Evolutionary conservation across 345 rosid genomes (phyloP), one percentile per base, ranked within the genome.

Genomic region (Toxicodendron radicans): DNA sequence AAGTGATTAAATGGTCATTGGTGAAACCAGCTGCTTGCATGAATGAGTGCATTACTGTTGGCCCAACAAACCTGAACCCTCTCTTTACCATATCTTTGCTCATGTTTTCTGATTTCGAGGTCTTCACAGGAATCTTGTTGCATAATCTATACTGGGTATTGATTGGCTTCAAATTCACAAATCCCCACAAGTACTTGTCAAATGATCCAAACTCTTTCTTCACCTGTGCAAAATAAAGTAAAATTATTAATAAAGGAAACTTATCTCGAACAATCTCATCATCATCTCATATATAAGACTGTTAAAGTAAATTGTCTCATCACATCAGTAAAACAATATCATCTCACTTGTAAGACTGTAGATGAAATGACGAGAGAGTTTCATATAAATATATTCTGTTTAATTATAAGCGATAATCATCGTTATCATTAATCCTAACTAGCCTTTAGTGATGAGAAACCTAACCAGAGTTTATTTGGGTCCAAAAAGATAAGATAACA

Each of bases 21-120:
- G 84, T 79, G 66, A 89, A 85, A 33, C 90, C 94, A 45, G 87
- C 87, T 14, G 91, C 91, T 84, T 89, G 91, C 90, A 89, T 87
- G 70, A 87, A 87, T 35, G 89, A 89, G 75, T 86, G 79, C n/a
- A 86, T 83, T 24, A 86, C 84, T 23, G 91, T 86, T 38, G 93
- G 88, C 35, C 93, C 93, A 72, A 89, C 91, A 73, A 79, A 73
- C 70, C 91, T 83, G 61, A 87, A 89, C 2, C 93, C 91, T 66
- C 86, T 88, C 66, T 81, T 86, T 27, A 85, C 79, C 93, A 89
- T 83, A 86, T 87, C 90, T 79, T 89, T 89, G 85, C 91, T 89
- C 72, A 89, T 84, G 74, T 43, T 81, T 69, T 87, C 91, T 14
- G 93, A 86, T 82, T 87, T 89, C 10, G 94, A 89, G 73, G 84